Conservation (phyloP, 139 green algal species). For the Coelastrella sp. region DNA sequence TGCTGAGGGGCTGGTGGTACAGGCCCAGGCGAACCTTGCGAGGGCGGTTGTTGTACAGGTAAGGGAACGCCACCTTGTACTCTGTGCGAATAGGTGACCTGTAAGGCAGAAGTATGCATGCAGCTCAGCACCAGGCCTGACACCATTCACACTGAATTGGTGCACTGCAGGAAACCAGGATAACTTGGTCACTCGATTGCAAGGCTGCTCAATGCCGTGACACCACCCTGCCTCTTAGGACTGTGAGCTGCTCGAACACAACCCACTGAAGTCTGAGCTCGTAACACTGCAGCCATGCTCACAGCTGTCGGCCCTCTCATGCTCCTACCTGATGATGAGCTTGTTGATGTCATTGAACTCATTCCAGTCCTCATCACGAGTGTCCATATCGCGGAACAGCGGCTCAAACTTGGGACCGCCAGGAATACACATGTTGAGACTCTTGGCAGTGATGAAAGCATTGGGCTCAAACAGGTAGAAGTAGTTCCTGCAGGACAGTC, state of each 20-base stretch:
- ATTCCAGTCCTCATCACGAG: constrained; percentile 98
- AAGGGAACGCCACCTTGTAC: constrained; percentile 97
- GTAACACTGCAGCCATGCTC: too few species aligned
- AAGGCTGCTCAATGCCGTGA: too few species aligned
- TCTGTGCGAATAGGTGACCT: constrained; percentile 79
- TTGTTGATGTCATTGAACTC: constrained; percentile 99
- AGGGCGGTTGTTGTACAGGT: constrained; percentile 99
- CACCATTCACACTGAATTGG: too few species aligned
- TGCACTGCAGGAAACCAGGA: too few species aligned
- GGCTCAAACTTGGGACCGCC: constrained; percentile 99
- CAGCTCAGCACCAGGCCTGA: too few species aligned
- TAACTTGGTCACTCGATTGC: too few species aligned
- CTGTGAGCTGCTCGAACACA: too few species aligned
- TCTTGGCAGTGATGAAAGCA: constrained; percentile 71
- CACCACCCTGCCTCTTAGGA: too few species aligned
- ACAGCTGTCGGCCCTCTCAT: too few species aligned
- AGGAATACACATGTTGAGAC: constrained; percentile 98
- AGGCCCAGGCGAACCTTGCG: constrained; percentile 90
- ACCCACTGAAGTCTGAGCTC: too few species aligned
- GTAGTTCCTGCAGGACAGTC: constrained; percentile 87
- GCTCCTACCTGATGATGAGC: constrained; percentile 96
- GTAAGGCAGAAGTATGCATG: not conserved
- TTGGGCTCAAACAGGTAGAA: constrained; percentile 99
- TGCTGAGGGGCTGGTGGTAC: constrained; percentile 97
- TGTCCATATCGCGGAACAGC: constrained; percentile 97